These are phyloP conservation scores for Nicotiana otophora DNA, from an alignment of 257 asterid genomes.

Conservation along the genomic window DNA sequence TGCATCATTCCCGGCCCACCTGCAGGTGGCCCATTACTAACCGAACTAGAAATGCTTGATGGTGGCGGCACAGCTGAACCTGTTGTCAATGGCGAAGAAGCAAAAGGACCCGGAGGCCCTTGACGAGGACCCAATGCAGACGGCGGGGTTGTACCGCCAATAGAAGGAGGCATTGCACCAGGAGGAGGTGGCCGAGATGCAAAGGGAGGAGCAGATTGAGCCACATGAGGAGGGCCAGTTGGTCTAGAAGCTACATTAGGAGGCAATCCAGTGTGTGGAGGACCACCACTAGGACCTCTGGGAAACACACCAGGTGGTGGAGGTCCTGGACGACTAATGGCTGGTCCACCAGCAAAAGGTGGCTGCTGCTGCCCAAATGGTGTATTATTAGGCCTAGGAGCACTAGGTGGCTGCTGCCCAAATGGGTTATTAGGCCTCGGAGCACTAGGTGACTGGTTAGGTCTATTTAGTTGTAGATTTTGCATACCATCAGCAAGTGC, in stretches of 20 bases:
- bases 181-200: conserved; percentile 79
- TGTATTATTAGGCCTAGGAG: conserved; percentile 49
- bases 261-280: conserved; percentile 52
- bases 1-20: conserved; percentile 43
- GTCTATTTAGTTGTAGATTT: conserved; percentile 65
- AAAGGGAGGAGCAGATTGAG: conserved; percentile 66
- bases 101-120: conserved; percentile 36
- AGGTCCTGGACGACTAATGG: conserved; percentile 57
- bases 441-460: conserved; percentile 58
- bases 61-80: conserved; percentile 45
- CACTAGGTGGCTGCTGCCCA: conserved; percentile 65
- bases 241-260: conserved; percentile 52
- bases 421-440: conserved; percentile 75
- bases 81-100: conserved; percentile 44
- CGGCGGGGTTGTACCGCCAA: conserved; percentile 44
- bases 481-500: conserved; percentile 72
- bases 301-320: conserved; percentile 71
- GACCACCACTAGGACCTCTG: conserved; percentile 50
- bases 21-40: conserved; percentile 70
- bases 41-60: conserved; percentile 32
- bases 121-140: conserved; percentile 51
- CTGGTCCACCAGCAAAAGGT: conserved; percentile 48
- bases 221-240: conserved; percentile 49
- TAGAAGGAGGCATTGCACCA: conserved; percentile 48
- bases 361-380: conserved; percentile 74